These are phyloP conservation scores for Populus pruinosa DNA, from an alignment of 345 rosid genomes.

Conservation along the genomic window DNA sequence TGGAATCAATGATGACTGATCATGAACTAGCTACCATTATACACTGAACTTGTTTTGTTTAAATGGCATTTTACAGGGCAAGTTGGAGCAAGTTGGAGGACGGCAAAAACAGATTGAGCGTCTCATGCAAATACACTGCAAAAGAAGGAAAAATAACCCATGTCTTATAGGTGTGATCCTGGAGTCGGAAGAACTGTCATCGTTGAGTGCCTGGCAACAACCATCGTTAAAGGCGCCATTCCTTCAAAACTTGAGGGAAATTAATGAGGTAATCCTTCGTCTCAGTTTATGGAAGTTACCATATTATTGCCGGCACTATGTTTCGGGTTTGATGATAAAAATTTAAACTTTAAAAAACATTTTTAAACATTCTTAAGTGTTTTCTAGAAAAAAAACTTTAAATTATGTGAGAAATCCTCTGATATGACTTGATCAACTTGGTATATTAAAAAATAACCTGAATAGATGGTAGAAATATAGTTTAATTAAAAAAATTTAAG, in stretches of 20 bases:
- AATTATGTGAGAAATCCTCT: fast-evolving
- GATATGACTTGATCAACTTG: fast-evolving
- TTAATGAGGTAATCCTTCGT: slow-evolving; percentile 8
- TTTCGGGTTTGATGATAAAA: too few relatives aligned
- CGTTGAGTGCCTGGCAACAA: slow-evolving; percentile 24
- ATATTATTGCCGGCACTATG: too few relatives aligned
- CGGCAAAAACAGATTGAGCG: slow-evolving; percentile 9
- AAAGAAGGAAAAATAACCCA: slow-evolving; percentile 30
- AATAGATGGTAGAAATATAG: too few relatives aligned
- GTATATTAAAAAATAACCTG: too few relatives aligned
- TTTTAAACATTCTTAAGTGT: too few relatives aligned
- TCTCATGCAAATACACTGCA: slow-evolving; percentile 20
- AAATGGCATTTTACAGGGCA: slow-evolving; percentile 7
- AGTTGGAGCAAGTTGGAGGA: slow-evolving; percentile 23
- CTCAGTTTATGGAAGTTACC: too few relatives aligned
- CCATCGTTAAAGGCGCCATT: background rate
- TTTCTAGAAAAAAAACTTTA: too few relatives aligned
- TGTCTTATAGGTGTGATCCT: slow-evolving; percentile 28
- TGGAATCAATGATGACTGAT: background rate
- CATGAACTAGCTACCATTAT: too few relatives aligned
- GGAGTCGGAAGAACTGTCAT: slow-evolving; percentile 37
- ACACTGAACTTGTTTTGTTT: background rate
- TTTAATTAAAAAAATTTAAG: too few relatives aligned
- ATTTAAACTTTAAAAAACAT: too few relatives aligned
- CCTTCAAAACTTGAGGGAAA: slow-evolving; percentile 17